phyloP scores from a whole-genome alignment of 2,329 filamentous ascomycete genomes.

The Hypocreales sp. region DNA sequence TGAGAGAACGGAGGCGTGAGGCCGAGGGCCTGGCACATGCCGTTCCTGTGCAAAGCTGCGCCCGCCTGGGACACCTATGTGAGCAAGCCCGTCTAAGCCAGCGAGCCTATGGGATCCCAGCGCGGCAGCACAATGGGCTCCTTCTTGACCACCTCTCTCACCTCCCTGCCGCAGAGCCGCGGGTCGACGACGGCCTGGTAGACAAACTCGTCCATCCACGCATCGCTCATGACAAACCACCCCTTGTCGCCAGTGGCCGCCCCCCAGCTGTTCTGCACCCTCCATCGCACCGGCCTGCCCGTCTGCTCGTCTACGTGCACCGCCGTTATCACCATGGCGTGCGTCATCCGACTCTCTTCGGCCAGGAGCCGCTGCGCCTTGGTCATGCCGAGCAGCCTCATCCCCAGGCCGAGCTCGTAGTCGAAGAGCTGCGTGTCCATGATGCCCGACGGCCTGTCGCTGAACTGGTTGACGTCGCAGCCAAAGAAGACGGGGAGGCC shows the following conservation, averaged over 20 bases:
- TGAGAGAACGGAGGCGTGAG: no score
- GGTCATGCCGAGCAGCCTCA: constrained; percentile 54
- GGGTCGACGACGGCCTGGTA: constrained; percentile 80
- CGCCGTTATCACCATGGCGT: constrained; percentile 81
- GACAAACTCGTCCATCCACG: constrained; percentile 65
- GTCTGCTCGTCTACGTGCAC: constrained; percentile 56
- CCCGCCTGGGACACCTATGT: no score
- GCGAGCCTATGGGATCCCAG: constrained; percentile 68
- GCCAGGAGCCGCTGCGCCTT: constrained; percentile 62
- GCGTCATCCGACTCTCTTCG: constrained; percentile 73
- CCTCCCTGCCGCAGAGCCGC: constrained; percentile 45
- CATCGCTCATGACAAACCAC: constrained; percentile 81
- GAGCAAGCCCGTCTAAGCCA: no score
- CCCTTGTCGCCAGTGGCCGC: constrained; percentile 54
- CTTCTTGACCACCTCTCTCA: constrained; percentile 55
- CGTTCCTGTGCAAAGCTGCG: no score
- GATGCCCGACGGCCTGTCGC: constrained; percentile 49
- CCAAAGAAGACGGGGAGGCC: constrained; percentile 81
- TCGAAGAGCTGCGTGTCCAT: constrained; percentile 69
- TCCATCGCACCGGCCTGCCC: constrained; percentile 57
- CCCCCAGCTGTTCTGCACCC: constrained; percentile 81
- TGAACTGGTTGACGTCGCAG: constrained; percentile 74
- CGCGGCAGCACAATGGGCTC: constrained; percentile 56
- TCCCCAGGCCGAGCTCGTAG: constrained; percentile 73
- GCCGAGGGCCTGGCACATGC: no score